Percentiles rank a stretch among this genome's conserved stretches.
Conservation (phyloP, 306 rosid genomes). For the Dryas octopetala region DNA sequence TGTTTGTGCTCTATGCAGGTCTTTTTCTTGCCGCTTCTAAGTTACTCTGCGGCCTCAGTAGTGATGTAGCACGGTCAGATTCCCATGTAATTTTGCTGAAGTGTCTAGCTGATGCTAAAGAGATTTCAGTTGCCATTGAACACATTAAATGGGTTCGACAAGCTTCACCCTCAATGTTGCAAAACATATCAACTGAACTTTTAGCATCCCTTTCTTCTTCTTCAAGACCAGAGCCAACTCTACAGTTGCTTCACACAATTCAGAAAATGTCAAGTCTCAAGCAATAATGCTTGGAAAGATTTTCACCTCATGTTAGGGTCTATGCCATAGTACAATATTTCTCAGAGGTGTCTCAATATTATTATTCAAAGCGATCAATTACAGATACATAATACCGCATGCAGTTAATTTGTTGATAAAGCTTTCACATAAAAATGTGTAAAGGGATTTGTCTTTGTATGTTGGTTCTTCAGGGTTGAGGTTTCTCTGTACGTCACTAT, state of each 20-base stretch:
- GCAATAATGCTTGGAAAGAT: not conserved
- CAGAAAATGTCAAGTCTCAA: conserved; percentile 32
- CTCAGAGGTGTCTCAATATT: not conserved
- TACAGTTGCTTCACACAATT: conserved; percentile 53
- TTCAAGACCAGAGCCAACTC: conserved; percentile 45
- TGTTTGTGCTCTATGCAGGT: conserved; percentile 47
- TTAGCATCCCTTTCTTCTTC: conserved; percentile 63
- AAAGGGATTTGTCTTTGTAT: not conserved
- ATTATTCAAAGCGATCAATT: not conserved
- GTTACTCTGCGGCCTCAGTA: conserved; percentile 51
- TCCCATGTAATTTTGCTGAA: conserved; percentile 65
- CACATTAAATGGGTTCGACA: conserved; percentile 60
- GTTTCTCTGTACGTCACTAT: no score
- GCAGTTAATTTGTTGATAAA: not conserved
- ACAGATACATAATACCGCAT: not conserved
- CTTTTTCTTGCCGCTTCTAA: conserved; percentile 59
- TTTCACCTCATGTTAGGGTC: not conserved
- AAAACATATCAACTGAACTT: conserved; percentile 52
- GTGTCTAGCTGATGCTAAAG: conserved; percentile 58
- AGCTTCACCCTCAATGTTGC: conserved; percentile 51
- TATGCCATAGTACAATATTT: not conserved
- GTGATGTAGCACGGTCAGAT: conserved; percentile 38
- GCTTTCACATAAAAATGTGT: no score
- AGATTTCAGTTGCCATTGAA: conserved; percentile 51
- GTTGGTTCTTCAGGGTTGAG: no score